Base-by-base conservation (phyloP, 768 basidiomycete genomes). In the Leccinum truebloodii region DNA sequence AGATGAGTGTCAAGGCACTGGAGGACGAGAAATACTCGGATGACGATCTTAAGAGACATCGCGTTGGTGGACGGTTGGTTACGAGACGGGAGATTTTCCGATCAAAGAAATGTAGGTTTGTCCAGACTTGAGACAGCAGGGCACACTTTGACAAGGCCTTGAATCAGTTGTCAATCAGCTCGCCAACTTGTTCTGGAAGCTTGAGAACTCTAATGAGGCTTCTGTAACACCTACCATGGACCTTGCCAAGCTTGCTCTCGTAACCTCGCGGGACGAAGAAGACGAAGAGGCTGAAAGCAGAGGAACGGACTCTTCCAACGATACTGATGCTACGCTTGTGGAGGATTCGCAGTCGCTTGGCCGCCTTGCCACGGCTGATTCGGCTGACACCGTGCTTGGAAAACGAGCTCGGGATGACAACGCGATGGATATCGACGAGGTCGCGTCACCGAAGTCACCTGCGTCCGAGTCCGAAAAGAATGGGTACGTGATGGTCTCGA, bases 221-320 rank as follows among this genome's bases (percentile, higher is more conserved):
- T 81, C 93, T 14, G 86, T 97, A 18, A 93, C 92, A 0, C 94
- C 94, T 0, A 87, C 87, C 3, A 76, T 92, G 50, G 92, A 96
- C 66, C 80, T 97, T 20, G 94, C 94, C 7, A 94, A 97, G 70
- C 83, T 96, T 22, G 95, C 94, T 0, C 83, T 97, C 20, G 88
- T 95, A 35, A 94, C 94, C 6, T 90, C 91, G 3, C 86, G 92
- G 68, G 94, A 95, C 62, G 94, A 95, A 71, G 90, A 92, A 73
- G 91, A 92, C 62, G 91, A 90, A 61, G 89, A 90, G 63, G 81
- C 80, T 30, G 88, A 88, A 61, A 83, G 83, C 63, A 81, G 86
- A 58, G 86, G 85, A 58, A 91, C 90, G 1, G 90, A 90, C 67
- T 86, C 88, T 22, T 92, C 92, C 22, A 90, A 92, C 63, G 92